Percentiles rank a stretch among this genome's conserved stretches.
Evolutionary conservation across 2,329 filamentous ascomycete genomes (phyloP).

Genomic region (Cryphonectria radicalis): DNA sequence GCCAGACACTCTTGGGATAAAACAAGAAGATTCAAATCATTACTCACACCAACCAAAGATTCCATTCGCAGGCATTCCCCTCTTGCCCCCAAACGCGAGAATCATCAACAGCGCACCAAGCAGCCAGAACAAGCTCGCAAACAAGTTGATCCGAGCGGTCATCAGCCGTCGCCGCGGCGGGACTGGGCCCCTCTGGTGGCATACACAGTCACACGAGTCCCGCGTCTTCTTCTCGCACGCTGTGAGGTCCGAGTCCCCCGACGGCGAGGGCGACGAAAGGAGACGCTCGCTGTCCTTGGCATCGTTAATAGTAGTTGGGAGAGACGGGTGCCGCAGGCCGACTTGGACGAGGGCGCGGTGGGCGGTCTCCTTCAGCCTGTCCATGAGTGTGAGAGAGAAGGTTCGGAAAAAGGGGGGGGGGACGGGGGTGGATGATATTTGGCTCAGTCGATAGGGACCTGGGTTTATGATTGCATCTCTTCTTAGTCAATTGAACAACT

Average conservation of each 20-base stretch:
- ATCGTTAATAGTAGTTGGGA: neutral
- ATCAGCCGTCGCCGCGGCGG: neutral
- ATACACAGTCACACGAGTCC: conserved; percentile 9
- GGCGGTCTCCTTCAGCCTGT: neutral
- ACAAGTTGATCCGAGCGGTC: conserved; percentile 8
- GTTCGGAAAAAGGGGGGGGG: neutral
- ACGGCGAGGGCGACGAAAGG: conserved; percentile 12
- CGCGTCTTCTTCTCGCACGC: conserved; percentile 3
- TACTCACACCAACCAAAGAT: conserved; percentile 23
- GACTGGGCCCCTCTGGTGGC: neutral
- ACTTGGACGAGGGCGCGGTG: neutral
- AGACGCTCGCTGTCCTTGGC: conserved; percentile 18
- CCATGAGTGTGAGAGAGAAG: neutral
- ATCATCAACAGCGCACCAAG: conserved; percentile 12
- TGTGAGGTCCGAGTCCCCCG: conserved; percentile 8
- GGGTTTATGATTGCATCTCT: neutral
- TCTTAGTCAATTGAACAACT: neutral
- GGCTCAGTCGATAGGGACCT: neutral
- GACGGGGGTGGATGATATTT: too few species aligned
- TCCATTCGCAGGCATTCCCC: conserved; percentile 6
- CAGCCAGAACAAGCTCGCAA: conserved; percentile 19
- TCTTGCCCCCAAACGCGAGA: conserved; percentile 5
- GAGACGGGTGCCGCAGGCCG: neutral
- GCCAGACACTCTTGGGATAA: neutral
- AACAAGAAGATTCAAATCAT: neutral